Evolutionary conservation across 2,329 filamentous ascomycete species (phyloP), one percentile per base, ranked within the genome.

Genomic region (Clarireedia sp.): DNA sequence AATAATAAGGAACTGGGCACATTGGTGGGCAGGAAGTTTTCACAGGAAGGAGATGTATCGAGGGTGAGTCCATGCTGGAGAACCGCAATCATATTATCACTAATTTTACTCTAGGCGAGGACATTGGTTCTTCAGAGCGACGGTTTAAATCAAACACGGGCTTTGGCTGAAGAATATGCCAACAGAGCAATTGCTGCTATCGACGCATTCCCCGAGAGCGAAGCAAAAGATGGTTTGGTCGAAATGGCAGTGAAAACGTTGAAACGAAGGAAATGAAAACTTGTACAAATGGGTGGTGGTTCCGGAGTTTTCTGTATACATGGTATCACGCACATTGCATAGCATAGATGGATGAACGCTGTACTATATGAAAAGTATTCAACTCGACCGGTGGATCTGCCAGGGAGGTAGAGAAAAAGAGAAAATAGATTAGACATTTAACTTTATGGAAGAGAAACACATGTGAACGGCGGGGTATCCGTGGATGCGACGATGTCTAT

Each of bases 231-330:
- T 29, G 92, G 92, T 0, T 76, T 99, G 41, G 76, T 96, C 46
- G 90, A 96, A 67, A 96, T 97, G 89, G 95, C 90, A 63, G 81
- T 86, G 64, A 96, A 96, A 76, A 90, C 91, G 16, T 82, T 96
- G 75, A 86, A 90, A 73, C 81, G 92, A 67, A 80, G 90, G 70
- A 96, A 96, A 73, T 97, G 29, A 55, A 14, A 17, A 51, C 43
- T 45, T 51, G 47, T 45, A 44, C 5, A n/a, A 44, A 7, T 48
- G 16, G 23, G 19, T 48, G 45, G 16, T 33, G 45, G 44, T 38
- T 23, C 24, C 46, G 36, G 38, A 45, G 43, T 43, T 47, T 48
- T 19, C 29, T 64, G 63, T 63, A 60, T 47, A 46, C 45, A 45
- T 46, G 47, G 45, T 37, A 55, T 38, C 51, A 43, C 23, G 37